Conservation (phyloP, 2,329 filamentous ascomycete genomes). For the Neofusicoccum ribis region DNA sequence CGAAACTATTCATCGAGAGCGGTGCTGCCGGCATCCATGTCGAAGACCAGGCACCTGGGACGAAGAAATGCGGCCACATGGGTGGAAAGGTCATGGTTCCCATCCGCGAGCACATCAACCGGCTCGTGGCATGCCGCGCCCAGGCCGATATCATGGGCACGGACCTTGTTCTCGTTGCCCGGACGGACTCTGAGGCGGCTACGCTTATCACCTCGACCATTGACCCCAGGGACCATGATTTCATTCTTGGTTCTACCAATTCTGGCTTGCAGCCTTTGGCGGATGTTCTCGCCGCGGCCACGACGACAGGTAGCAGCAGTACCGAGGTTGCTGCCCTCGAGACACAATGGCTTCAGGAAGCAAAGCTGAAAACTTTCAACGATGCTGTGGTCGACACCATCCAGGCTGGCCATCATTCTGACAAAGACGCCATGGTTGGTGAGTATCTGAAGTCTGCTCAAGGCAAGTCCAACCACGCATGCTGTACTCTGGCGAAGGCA, state of each 20-base stretch:
- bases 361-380: slow-evolving; percentile 21
- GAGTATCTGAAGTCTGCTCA: not conserved
- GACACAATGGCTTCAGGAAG: slow-evolving; percentile 33
- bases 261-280: not conserved
- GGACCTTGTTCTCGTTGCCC: slow-evolving; percentile 79
- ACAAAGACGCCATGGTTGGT: not conserved
- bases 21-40: slow-evolving; percentile 48
- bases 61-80: slow-evolving; percentile 48
- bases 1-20: slow-evolving; percentile 53
- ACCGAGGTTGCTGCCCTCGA: slow-evolving; percentile 36
- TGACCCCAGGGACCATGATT: slow-evolving; percentile 83
- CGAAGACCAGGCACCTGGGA: slow-evolving; percentile 45
- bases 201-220: slow-evolving; percentile 91
- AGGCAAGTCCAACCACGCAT: not conserved
- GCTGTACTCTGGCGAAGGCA: not conserved
- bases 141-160: slow-evolving; percentile 54
- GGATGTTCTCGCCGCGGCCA: not conserved
- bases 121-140: slow-evolving; percentile 40
- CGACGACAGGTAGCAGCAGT: not conserved
- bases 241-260: slow-evolving; percentile 81
- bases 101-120: slow-evolving; percentile 41
- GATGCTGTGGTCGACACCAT: not conserved
- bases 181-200: slow-evolving; percentile 89
- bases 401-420: too few species aligned
- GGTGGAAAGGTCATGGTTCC: slow-evolving; percentile 44